A percentile compares a stretch with the other conserved stretches of the same genome.
These are phyloP conservation scores for Verticillium longisporum DNA, from an alignment of 2,329 filamentous ascomycete species.

Conservation along the genomic window DNA sequence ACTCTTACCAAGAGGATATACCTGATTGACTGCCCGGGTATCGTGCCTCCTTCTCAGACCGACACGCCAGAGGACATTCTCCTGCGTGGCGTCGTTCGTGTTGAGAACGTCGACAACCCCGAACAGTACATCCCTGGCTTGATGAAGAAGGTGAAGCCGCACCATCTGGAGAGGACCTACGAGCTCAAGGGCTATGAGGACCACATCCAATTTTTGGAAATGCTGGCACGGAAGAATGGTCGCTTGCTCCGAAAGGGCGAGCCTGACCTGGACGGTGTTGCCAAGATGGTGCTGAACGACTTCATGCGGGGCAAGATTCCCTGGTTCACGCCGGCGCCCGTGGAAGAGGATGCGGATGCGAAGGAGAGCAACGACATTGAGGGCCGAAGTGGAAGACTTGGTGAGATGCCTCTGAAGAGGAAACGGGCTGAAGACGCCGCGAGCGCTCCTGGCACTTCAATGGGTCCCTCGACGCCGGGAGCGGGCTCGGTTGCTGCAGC, in stretches of 20 bases:
- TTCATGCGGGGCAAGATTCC: constrained; percentile 93
- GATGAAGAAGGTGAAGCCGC: constrained; percentile 67
- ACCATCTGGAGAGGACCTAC: constrained; percentile 90
- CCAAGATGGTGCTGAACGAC: constrained; percentile 95
- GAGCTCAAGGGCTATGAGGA: constrained; percentile 74
- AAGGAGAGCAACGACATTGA: constrained; percentile 48
- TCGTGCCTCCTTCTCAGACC: constrained; percentile 80
- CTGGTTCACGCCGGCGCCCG: constrained; percentile 84
- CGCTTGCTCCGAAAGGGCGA: constrained; percentile 87
- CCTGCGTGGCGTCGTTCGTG: constrained; percentile 81
- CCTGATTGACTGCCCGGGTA: constrained; percentile 93
- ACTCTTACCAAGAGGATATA: constrained; percentile 90
- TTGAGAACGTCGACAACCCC: constrained; percentile 89
- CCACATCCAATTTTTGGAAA: constrained; percentile 76
- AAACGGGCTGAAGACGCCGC: constrained; percentile 48
- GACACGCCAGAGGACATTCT: constrained; percentile 86
- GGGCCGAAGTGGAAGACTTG: constrained; percentile 70
- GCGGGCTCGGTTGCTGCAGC: constrained; percentile 20
- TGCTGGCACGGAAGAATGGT: constrained; percentile 80
- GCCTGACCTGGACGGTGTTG: constrained; percentile 87
- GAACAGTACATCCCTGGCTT: constrained; percentile 91
- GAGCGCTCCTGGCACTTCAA: constrained; percentile 29
- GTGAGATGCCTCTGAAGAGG: constrained; percentile 83
- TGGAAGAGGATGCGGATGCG: constrained; percentile 39
- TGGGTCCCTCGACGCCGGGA: constrained; percentile 18